phyloP scores from a whole-genome alignment of 164 flowering plant species.

The Kingdonia uniflora region DNA sequence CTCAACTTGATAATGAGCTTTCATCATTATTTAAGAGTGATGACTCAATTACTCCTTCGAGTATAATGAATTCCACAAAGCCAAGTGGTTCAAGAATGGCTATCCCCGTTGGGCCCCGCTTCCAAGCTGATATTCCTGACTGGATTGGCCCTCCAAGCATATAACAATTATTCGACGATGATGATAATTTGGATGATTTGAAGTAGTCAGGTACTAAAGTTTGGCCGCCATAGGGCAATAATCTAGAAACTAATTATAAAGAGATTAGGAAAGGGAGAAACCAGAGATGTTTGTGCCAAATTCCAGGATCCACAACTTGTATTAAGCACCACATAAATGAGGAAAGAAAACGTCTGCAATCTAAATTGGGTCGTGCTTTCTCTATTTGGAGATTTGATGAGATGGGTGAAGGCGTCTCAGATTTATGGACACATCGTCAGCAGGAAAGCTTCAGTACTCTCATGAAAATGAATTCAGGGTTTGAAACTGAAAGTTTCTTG shows the following conservation, averaged over 20 bases:
- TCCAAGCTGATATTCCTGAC: conserved; percentile 30
- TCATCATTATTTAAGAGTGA: conserved; percentile 1
- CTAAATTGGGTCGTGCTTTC: conserved; percentile 33
- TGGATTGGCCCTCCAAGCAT: conserved; percentile 15
- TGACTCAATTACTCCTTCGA: conserved; percentile 10
- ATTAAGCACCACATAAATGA: conserved; percentile 21
- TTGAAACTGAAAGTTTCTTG: conserved; percentile 15
- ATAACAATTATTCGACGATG: background rate
- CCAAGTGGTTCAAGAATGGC: conserved; percentile 28
- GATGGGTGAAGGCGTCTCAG: conserved; percentile 41
- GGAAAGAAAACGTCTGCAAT: conserved; percentile 17
- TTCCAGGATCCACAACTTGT: conserved; percentile 29
- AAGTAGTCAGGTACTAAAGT: conserved; percentile 34
- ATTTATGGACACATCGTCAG: conserved; percentile 29
- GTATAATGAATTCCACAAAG: conserved; percentile 1
- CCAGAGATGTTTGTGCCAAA: conserved; percentile 19
- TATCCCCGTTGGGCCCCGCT: too few species aligned
- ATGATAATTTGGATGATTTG: conserved; percentile 11
- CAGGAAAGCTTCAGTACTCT: conserved; percentile 20
- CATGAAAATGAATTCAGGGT: conserved; percentile 17
- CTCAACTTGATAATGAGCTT: background rate
- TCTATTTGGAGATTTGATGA: conserved; percentile 35
- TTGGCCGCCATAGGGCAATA: conserved; percentile 24
- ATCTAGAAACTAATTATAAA: background rate
- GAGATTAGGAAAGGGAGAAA: conserved; percentile 25